phyloP scores from a whole-genome alignment of 169 alveolate genomes.

The Cryptosporidium meleagridis region DNA sequence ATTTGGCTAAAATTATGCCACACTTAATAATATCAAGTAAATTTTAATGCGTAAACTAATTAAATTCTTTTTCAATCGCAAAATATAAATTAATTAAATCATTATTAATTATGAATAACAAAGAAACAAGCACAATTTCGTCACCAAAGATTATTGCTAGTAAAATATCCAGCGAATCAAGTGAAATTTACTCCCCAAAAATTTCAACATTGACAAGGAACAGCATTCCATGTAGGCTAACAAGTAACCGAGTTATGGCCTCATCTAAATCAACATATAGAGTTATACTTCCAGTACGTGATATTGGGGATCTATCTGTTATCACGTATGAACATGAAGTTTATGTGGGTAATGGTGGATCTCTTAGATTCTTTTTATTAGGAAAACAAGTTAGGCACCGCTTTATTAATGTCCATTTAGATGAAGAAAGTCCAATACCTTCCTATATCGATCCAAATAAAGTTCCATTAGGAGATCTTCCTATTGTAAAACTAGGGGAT shows the following conservation, averaged over 20 bases:
- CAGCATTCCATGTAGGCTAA: constrained; percentile 27
- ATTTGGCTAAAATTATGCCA: background rate
- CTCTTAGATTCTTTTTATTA: constrained; percentile 48
- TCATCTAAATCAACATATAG: constrained; percentile 57
- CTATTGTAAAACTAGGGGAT: constrained; percentile 56
- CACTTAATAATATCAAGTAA: constrained; percentile 8
- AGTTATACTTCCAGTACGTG: constrained; percentile 68
- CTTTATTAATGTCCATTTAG: constrained; percentile 64
- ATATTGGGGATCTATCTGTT: constrained; percentile 58
- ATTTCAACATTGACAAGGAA: background rate
- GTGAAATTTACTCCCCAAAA: constrained; percentile 23
- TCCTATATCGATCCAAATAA: constrained; percentile 36
- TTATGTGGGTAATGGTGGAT: constrained; percentile 72
- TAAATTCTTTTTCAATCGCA: background rate
- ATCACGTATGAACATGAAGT: constrained; percentile 52
- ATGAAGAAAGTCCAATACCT: constrained; percentile 63
- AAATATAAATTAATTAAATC: background rate
- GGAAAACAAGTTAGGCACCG: constrained; percentile 72
- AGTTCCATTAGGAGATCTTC: constrained; percentile 72
- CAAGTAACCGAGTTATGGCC: constrained; percentile 33
- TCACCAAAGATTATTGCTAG: background rate
- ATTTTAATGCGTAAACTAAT: background rate
- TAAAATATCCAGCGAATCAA: background rate
- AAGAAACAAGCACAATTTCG: background rate
- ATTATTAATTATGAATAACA: background rate